Evolutionary conservation across 202 grass and related monocot species (phyloP).

Genomic region (Setaria viridis): DNA sequence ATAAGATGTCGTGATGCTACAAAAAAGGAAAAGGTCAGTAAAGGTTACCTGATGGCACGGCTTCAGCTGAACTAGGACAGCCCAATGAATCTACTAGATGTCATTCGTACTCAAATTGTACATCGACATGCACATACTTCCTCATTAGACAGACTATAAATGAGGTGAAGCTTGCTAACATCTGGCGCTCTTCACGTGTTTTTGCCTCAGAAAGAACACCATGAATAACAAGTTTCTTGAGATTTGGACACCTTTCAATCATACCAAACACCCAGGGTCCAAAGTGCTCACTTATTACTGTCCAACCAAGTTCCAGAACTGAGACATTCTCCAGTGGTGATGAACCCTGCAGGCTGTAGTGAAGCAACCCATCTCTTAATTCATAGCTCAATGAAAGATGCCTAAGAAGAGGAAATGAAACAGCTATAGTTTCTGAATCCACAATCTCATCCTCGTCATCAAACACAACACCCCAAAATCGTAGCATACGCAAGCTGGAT

Average conservation of each 20-base stretch:
- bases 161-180: constrained; percentile 82
- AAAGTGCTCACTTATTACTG: constrained; percentile 94
- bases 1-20: constrained; percentile 3
- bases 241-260: constrained; percentile 96
- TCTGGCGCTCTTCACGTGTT: constrained; percentile 86
- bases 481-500: constrained; percentile 69
- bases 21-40: not conserved
- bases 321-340: constrained; percentile 81
- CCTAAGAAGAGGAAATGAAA: constrained; percentile 86
- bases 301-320: constrained; percentile 95
- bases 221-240: constrained; percentile 95
- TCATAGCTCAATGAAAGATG: constrained; percentile 96
- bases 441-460: constrained; percentile 96
- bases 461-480: constrained; percentile 94
- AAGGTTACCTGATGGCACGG: constrained; percentile 43
- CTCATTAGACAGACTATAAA: constrained; percentile 87
- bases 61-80: constrained; percentile 31
- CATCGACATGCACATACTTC: constrained; percentile 87
- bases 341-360: constrained; percentile 79
- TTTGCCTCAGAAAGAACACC: constrained; percentile 87
- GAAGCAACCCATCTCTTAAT: constrained; percentile 78
- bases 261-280: constrained; percentile 97
- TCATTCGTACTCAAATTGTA: constrained; percentile 95
- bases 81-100: constrained; percentile 20
- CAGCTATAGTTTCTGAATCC: constrained; percentile 86